Conservation (phyloP, 768 basidiomycete species). For the Sistotremastrum niveocremeum region DNA sequence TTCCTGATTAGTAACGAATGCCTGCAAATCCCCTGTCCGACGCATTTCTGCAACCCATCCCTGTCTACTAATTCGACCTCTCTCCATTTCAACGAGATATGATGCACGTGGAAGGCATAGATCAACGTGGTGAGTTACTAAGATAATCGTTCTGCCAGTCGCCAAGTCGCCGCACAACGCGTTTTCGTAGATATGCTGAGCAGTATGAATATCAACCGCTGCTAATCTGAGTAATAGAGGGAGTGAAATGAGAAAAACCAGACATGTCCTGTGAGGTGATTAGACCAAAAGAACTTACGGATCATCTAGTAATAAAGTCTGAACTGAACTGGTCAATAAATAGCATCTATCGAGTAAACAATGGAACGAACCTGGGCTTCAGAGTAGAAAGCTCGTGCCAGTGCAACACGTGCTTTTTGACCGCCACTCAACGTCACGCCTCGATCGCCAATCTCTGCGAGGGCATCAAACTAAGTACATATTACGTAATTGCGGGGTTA, state of each 20-base stretch:
- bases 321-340: not conserved
- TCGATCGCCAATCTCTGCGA: constrained; percentile 63
- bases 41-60: constrained; percentile 37
- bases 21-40: constrained; percentile 27
- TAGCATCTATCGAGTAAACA: not conserved
- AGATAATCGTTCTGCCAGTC: constrained; percentile 53
- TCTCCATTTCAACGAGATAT: constrained; percentile 49
- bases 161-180: constrained; percentile 54
- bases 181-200: constrained; percentile 48
- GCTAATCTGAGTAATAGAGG: constrained; percentile 30
- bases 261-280: constrained; percentile 11
- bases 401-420: constrained; percentile 57
- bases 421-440: constrained; percentile 67
- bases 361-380: constrained; percentile 32
- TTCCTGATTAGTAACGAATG: constrained; percentile 23
- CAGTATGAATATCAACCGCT: constrained; percentile 69
- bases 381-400: constrained; percentile 74
- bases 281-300: constrained; percentile 33
- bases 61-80: constrained; percentile 35
- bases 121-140: constrained; percentile 74
- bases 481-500: constrained; percentile 9
- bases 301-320: constrained; percentile 51
- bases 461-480: not conserved
- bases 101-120: constrained; percentile 56
- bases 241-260: constrained; percentile 4